Evolutionary conservation across 192 early-diverging fungal species (phyloP).

Genomic region (Podila clonocystis): DNA sequence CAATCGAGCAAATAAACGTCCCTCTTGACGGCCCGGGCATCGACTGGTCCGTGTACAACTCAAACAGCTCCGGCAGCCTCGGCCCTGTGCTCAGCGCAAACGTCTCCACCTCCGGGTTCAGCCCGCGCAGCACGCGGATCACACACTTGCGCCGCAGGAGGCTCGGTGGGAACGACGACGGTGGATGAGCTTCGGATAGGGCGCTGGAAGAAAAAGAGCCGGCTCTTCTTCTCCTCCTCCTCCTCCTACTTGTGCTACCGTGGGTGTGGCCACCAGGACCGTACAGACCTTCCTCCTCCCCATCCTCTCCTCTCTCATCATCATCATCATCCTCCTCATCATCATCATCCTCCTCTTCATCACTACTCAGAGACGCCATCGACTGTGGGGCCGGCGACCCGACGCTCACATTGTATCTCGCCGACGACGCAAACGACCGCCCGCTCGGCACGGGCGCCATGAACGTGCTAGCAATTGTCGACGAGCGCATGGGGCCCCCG

Average conservation of each 20-base stretch:
- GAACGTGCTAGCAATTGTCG: constrained; percentile 1
- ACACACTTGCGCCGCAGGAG: constrained; percentile 17
- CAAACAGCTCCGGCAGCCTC: constrained; percentile 30
- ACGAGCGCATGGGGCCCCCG: constrained; percentile 19
- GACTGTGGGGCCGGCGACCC: constrained; percentile 1
- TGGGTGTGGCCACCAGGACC: too few relatives aligned
- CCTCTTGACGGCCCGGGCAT: constrained; percentile 19
- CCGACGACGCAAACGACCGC: constrained; percentile 11
- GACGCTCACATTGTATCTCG: background rate
- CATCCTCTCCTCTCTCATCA: too few relatives aligned
- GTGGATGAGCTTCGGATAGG: background rate
- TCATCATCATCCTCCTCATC: background rate
- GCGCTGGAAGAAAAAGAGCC: too few relatives aligned
- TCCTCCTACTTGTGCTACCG: too few relatives aligned
- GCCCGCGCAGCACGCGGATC: constrained; percentile 12
- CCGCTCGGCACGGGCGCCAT: background rate
- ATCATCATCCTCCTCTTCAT: background rate
- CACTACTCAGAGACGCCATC: background rate
- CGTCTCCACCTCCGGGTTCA: constrained; percentile 24
- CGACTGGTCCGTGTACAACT: constrained; percentile 30
- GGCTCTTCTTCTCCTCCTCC: too few relatives aligned
- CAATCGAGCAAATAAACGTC: constrained; percentile 14
- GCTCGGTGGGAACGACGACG: constrained; percentile 23
- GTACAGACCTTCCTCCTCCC: background rate
- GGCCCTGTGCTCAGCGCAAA: constrained; percentile 37